Conservation (phyloP, 345 rosid genomes). For the Euphorbia peplus region DNA sequence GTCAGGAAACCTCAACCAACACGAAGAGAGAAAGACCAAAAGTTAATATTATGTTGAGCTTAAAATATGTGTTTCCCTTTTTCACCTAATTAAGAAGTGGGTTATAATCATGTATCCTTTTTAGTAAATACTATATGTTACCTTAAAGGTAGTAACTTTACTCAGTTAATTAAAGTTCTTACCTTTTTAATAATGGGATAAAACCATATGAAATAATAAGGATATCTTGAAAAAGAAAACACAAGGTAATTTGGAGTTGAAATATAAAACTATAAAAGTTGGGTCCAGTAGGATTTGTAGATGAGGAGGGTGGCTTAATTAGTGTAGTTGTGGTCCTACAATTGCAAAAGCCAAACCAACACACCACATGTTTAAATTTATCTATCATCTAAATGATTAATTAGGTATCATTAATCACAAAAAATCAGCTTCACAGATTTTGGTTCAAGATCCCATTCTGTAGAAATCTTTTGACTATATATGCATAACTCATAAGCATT, state of each 20-base stretch:
- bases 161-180: neutral
- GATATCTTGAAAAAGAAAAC: neutral
- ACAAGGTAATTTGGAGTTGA: neutral
- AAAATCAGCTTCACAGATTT: too few species aligned
- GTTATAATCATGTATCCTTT: neutral
- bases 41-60: neutral
- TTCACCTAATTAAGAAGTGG: neutral
- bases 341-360: conserved; percentile 35
- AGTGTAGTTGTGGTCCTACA: conserved; percentile 39
- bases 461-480: neutral
- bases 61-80: neutral
- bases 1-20: neutral
- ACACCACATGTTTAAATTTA: conserved; percentile 38
- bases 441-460: neutral
- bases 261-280: neutral
- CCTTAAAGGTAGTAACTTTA: neutral
- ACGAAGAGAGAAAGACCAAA: too few species aligned
- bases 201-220: neutral
- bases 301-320: conserved; percentile 26
- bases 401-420: neutral
- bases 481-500: too few species aligned
- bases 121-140: neutral
- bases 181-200: neutral
- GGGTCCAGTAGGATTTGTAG: conserved; percentile 9
- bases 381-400: neutral